A percentile compares a stretch with the other conserved stretches of the same genome.
Evolutionary conservation across 1,284 basidiomycete genomes (phyloP).

Genomic region (Agroathelia rolfsii): DNA sequence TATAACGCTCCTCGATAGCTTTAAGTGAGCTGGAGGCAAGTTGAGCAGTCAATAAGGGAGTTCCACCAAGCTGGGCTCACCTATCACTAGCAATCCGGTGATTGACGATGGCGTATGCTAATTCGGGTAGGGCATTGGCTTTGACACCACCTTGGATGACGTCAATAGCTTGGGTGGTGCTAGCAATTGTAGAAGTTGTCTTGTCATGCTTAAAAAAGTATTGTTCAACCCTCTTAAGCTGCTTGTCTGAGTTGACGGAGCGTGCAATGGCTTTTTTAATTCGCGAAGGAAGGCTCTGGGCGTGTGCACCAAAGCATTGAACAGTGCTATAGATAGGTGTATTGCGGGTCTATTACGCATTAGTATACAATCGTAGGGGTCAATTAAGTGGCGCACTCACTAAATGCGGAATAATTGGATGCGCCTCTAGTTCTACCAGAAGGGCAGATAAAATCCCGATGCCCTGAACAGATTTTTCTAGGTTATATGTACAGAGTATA

Average conservation of each 20-base stretch:
- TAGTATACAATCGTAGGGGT: too few relatives aligned
- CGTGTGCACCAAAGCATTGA: constrained; percentile 19
- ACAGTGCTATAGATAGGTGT: constrained; percentile 31
- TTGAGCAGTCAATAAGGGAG: neutral
- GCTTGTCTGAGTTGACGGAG: too few relatives aligned
- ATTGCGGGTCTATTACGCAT: constrained; percentile 22
- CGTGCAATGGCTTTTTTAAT: too few relatives aligned
- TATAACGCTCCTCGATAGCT: constrained; percentile 32
- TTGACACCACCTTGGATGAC: constrained; percentile 38
- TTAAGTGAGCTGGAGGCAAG: constrained; percentile 27
- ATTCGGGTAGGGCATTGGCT: constrained; percentile 34
- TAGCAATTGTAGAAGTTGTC: constrained; percentile 11
- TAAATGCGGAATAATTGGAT: constrained; percentile 34
- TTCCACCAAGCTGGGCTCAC: constrained; percentile 9
- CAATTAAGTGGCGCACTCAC: constrained; percentile 27
- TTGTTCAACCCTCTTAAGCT: too few relatives aligned
- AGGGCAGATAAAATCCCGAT: constrained; percentile 56
- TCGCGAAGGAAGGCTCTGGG: constrained; percentile 17
- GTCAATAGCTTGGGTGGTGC: constrained; percentile 33
- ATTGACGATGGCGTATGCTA: constrained; percentile 27
- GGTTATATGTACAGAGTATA: neutral
- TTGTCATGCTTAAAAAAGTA: neutral
- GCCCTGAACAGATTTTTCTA: constrained; percentile 23
- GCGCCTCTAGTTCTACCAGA: constrained; percentile 42
- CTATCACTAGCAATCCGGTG: constrained; percentile 30